Base-by-base conservation (phyloP, 2,329 filamentous ascomycete genomes). In the Clarireedia monteithiana region DNA sequence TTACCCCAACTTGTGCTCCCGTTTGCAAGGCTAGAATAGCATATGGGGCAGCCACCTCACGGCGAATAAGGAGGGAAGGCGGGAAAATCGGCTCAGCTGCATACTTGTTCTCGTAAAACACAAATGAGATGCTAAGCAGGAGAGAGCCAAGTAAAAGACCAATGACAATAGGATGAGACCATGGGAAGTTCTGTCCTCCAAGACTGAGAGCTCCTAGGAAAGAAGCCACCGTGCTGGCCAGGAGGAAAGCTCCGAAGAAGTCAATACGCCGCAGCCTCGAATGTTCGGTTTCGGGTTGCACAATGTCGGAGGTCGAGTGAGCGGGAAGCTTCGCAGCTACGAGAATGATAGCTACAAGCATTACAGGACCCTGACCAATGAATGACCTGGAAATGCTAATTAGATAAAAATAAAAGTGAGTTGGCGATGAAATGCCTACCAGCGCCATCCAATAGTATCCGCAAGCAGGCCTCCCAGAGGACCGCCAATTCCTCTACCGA, bases 381-480 rank as follows among this genome's bases (percentile, higher is more conserved):
- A 94, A 92, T 0, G 86, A 80, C 85, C 81, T 83, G 23, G 7
- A 15, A 7, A 17, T 1, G 3, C 7, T 30, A 12, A 24, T 50
- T 36, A 50, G 20, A 44, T 7, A 15, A n/a, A 14, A 20, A 9
- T 27, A 5, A 9, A 14, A 26, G n/a, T 30, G 15, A 14, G 20
- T 36, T 42, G 39, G 10, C 30, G 10, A 34, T 34, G 10, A 4
- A 34, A 34, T 34, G 15, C 39, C 67, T 71, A 83, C 84, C 86
- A 90, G 61, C 88, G 75, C 88, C 88, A 91, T 36, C 87, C 86
- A 51, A 91, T 77, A 4, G 77, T 81, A 68, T 91, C 87, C 0
- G 86, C 81, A n/a, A 91, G 69, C 6, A 88, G 68, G 2, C 88
- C 88, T 60, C 82, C 88, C 0, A 92, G 62, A 0, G 88, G 86